Conservation (phyloP, 345 rosid genomes). For the Citrus sinensis region DNA sequence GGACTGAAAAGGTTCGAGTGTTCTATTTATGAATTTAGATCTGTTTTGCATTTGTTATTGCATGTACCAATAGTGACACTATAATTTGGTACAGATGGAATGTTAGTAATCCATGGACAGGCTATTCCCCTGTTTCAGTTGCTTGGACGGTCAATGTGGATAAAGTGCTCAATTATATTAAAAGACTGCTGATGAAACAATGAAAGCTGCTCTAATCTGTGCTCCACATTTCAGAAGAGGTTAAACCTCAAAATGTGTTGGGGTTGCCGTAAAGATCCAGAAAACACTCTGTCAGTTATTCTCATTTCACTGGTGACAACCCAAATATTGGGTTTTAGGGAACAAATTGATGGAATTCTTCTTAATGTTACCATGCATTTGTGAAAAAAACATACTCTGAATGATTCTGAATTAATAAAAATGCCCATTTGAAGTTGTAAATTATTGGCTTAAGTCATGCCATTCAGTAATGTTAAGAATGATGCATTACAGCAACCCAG, state of each 20-base stretch:
- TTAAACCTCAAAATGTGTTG: neutral
- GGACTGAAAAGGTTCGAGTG: constrained; percentile 63
- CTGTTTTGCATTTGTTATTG: neutral
- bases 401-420: neutral
- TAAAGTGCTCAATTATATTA: constrained; percentile 48
- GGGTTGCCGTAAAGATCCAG: neutral
- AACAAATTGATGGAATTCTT: neutral
- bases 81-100: constrained; percentile 56
- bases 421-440: neutral
- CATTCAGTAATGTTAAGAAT: neutral
- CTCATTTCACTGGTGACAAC: neutral
- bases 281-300: neutral
- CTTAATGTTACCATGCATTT: neutral
- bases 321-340: neutral
- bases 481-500: neutral
- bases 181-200: constrained; percentile 58
- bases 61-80: neutral
- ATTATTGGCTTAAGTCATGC: neutral
- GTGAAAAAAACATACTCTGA: neutral
- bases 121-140: constrained; percentile 66
- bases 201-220: constrained; percentile 18
- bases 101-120: constrained; percentile 81
- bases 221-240: neutral
- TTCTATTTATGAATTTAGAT: neutral
- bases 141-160: constrained; percentile 81